Evolutionary conservation across 2,329 filamentous ascomycete genomes (phyloP), one percentile per base, ranked within the genome.

Genomic region (Tolypocladium amazonense): DNA sequence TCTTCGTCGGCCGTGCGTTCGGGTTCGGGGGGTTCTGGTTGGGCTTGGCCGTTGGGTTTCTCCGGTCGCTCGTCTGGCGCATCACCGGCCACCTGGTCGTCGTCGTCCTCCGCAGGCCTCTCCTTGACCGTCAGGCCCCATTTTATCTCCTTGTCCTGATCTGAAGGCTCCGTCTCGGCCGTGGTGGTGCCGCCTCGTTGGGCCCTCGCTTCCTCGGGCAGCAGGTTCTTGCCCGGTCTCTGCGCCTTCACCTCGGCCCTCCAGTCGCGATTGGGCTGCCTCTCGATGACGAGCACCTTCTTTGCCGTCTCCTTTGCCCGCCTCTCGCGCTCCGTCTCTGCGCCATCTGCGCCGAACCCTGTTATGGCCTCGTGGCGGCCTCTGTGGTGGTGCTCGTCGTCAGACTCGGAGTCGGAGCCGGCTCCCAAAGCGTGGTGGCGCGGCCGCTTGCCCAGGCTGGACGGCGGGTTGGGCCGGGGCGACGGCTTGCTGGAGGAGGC

Each of bases 201-300:
- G 62, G 76, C 71, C 63, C 76, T 77, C 62, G 80, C 78, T 47
- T 81, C 82, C 62, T 82, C 82, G 8, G 83, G 84, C n/a, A 87
- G 73, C 18, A 81, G 70, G 69, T 83, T 86, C 71, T 78, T 85
- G 64, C 80, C 75, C 60, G 75, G 74, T 43, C 70, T 69, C 62
- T 74, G 72, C 62, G 78, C 79, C 63, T 76, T 77, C 62, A 75
- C 73, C 60, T 85, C 82, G 60, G 79, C 77, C 66, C 80, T 78
- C 85, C 85, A 88, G 73, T 88, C 82, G 58, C 80, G 77, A 71
- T 88, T 89, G 63, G 76, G 73, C 66, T 81, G 77, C 45, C 74
- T 74, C 37, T 78, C 75, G 64, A 90, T 90, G 23, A 89, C 75
- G 53, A 84, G 75, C 9, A 78, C 65, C 61, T 70, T 72, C 61